Evolutionary conservation across 352 stramenopile species (phyloP).

Genomic region (Phytophthora tubulina): DNA sequence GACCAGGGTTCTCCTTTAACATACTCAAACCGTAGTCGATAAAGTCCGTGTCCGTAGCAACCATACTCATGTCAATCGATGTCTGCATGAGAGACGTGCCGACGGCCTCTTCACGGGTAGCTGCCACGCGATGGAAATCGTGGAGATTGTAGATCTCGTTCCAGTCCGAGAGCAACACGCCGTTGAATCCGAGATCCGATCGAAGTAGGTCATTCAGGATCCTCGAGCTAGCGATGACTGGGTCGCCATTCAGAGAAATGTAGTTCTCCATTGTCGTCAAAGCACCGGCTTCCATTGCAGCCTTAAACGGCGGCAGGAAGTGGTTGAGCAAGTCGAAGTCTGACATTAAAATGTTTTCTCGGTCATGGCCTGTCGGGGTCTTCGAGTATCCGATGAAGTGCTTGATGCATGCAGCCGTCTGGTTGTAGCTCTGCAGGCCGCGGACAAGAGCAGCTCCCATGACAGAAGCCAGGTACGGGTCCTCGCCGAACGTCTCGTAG

Average conservation of each 20-base stretch:
- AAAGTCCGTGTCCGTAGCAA: slow-evolving; percentile 49
- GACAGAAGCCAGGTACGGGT: slow-evolving; percentile 21
- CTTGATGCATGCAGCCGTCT: too few species aligned
- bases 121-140: slow-evolving; percentile 57
- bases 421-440: too few species aligned
- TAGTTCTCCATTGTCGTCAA: slow-evolving; percentile 93
- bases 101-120: slow-evolving; percentile 49
- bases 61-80: slow-evolving; percentile 92
- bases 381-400: background rate
- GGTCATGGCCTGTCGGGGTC: slow-evolving; percentile 20
- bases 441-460: too few species aligned
- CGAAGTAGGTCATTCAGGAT: slow-evolving; percentile 80
- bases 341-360: slow-evolving; percentile 13
- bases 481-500: too few species aligned
- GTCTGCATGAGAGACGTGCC: slow-evolving; percentile 62
- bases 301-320: slow-evolving; percentile 81
- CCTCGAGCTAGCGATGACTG: slow-evolving; percentile 78
- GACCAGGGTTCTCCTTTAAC: slow-evolving; percentile 40
- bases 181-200: slow-evolving; percentile 79
- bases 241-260: slow-evolving; percentile 90
- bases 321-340: slow-evolving; percentile 80
- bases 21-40: slow-evolving; percentile 54
- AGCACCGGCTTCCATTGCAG: slow-evolving; percentile 72
- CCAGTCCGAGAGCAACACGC: slow-evolving; percentile 91
- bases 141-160: slow-evolving; percentile 90